Evolutionary conservation across 192 early-diverging fungal genomes (phyloP), one percentile per base, ranked within the genome.

Genomic region (Backusella westeae): DNA sequence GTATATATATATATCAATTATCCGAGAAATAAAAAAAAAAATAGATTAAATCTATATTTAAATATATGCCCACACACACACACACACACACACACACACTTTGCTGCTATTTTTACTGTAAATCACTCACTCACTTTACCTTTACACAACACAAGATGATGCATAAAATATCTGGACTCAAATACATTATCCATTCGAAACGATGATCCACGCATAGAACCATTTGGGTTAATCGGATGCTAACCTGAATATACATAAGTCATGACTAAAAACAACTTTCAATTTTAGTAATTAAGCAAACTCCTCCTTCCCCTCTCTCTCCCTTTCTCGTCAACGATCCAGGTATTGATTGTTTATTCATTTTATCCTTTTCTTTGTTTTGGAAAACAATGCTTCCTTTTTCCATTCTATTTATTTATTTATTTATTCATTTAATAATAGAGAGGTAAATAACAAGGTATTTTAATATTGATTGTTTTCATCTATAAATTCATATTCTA

Each of bases 161-260:
- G 67, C 35, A 68, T 68, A 68, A 34, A 68, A n/a, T 68, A 68
- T 34, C 29, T 68, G n/a, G 35, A 68, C 35, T 35, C 34, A 67
- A n/a, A 67, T 67, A 67, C 14, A 67, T 67, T n/a, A 12, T 3
- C 12, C 21, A 3, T 12, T 29, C 2, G 8, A 29, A 29, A 14
- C 56, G 23, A 26, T 63, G 23, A 63, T 63, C 56, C 4, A 63
- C 56, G 56, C 56, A 63, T 56, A 23, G 8, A 56, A n/a, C 1
- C 21, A 56, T 21, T 56, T 56, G n/a, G 19, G 19, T 21, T 26
- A 21, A 23, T 7, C 52, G 7, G 52, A 7, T 59, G 12, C 56
- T 59, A 59, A 56, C 53, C 53, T 56, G 53, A 53, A 53, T 21
- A 56, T 21, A 21, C 21, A 56, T 21, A 21, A 8, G 19, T 21